Percentiles rank a stretch among this genome's conserved stretches.
These are phyloP conservation scores for Colletotrichum theobromicola DNA, from an alignment of 2,329 filamentous ascomycete species.

Conservation along the genomic window DNA sequence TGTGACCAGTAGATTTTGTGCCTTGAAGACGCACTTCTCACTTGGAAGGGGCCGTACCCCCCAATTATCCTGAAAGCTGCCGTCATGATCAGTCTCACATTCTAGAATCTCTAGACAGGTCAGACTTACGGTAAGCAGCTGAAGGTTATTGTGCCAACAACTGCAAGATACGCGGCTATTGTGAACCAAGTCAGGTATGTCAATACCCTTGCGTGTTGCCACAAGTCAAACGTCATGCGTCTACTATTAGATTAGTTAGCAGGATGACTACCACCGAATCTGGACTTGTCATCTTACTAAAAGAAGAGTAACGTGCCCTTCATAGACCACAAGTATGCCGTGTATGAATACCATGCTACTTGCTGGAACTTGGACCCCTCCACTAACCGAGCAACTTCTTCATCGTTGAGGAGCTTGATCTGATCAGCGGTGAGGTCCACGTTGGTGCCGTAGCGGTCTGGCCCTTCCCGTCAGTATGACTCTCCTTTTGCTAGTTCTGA, in stretches of 20 bases:
- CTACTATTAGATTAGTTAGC: conserved; percentile 6
- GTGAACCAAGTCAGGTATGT: conserved; percentile 3
- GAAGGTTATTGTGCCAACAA: conserved; percentile 6
- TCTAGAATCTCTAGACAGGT: neutral
- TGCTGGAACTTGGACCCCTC: conserved; percentile 42
- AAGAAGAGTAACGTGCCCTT: conserved; percentile 34
- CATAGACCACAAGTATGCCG: conserved; percentile 38
- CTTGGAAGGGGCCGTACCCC: neutral
- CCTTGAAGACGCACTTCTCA: conserved; percentile 25
- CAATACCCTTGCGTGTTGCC: conserved; percentile 21
- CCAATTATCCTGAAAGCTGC: conserved; percentile 4
- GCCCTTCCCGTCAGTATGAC: neutral
- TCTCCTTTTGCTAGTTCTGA: neutral
- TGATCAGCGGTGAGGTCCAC: conserved; percentile 1
- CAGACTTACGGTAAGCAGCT: conserved; percentile 2
- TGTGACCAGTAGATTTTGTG: conserved; percentile 27
- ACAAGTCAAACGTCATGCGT: conserved; percentile 30
- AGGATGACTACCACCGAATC: neutral
- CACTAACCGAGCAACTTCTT: conserved; percentile 31
- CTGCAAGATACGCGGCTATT: neutral
- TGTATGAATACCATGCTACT: conserved; percentile 44
- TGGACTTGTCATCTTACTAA: neutral
- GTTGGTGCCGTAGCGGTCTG: conserved; percentile 10
- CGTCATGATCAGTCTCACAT: neutral
- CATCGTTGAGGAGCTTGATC: conserved; percentile 23